Percentiles rank a stretch among this genome's conserved stretches.
phyloP scores from a whole-genome alignment of 768 basidiomycete species.

The Pulveroboletus sp. region DNA sequence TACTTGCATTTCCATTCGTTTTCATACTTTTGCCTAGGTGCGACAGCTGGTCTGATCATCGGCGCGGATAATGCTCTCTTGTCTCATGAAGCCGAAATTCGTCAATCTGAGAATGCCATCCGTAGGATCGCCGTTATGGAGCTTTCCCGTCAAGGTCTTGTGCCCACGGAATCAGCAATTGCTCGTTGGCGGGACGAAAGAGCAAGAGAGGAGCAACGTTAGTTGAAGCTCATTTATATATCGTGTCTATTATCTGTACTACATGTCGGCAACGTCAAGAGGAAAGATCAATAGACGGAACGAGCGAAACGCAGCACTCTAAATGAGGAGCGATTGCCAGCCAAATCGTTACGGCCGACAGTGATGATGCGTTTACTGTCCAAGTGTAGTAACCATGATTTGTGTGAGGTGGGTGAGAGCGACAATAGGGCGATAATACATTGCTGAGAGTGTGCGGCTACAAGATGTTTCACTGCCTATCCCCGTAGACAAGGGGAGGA shows the following conservation, averaged over 20 bases:
- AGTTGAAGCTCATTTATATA: constrained; percentile 5
- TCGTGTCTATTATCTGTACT: constrained; percentile 7
- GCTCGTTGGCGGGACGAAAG: constrained; percentile 65
- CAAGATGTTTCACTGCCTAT: constrained; percentile 24
- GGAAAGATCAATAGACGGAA: background rate
- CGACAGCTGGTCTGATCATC: constrained; percentile 64
- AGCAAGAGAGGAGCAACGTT: constrained; percentile 16
- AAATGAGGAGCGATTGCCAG: constrained; percentile 3
- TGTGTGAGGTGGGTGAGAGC: constrained; percentile 6
- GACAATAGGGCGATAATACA: constrained; percentile 18
- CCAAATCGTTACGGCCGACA: constrained; percentile 1
- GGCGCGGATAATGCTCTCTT: constrained; percentile 74
- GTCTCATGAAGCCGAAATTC: constrained; percentile 60
- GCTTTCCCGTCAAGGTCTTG: constrained; percentile 65
- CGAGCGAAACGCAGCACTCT: constrained; percentile 19
- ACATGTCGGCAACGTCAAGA: constrained; percentile 6
- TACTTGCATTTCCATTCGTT: background rate
- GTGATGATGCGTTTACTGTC: constrained; percentile 8
- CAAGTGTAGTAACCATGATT: constrained; percentile 9
- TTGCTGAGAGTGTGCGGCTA: constrained; percentile 10
- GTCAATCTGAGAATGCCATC: constrained; percentile 62
- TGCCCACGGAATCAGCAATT: constrained; percentile 82
- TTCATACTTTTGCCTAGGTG: constrained; percentile 36
- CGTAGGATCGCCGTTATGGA: constrained; percentile 72
- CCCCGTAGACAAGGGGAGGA: constrained; percentile 19